A percentile compares a stretch with the other conserved stretches of the same genome.
Conservation (phyloP, 2,329 filamentous ascomycete species). For the Cladosporium phlei region DNA sequence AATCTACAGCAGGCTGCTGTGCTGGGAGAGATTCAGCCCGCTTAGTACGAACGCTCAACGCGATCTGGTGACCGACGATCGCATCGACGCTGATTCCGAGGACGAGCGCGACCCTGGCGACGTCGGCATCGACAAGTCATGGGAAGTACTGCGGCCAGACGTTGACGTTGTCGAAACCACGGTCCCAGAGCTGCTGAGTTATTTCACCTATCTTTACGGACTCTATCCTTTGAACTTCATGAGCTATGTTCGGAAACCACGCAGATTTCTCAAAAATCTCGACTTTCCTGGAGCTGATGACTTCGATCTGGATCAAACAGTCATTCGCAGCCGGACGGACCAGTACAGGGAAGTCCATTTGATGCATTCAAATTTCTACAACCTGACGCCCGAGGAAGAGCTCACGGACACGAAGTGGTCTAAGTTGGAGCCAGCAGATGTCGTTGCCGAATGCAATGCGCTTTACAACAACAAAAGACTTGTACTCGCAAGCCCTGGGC, state of each 20-base stretch:
- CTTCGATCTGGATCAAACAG: constrained; percentile 70
- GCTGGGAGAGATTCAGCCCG: constrained; percentile 61
- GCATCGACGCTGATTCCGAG: constrained; percentile 25
- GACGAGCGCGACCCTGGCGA: constrained; percentile 38
- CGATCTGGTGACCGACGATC: constrained; percentile 33
- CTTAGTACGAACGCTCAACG: constrained; percentile 31
- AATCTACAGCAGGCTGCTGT: constrained; percentile 72
- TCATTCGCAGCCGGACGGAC: constrained; percentile 72
- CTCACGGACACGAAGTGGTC: constrained; percentile 74
- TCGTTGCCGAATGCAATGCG: constrained; percentile 73
- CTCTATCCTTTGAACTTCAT: constrained; percentile 82
- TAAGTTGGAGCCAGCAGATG: constrained; percentile 72
- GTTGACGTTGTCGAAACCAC: constrained; percentile 58
- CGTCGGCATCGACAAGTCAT: constrained; percentile 40
- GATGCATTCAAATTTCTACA: constrained; percentile 80
- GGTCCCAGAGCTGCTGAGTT: constrained; percentile 65
- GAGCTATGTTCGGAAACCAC: constrained; percentile 78
- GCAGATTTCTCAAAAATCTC: constrained; percentile 69
- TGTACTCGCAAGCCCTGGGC: constrained; percentile 42
- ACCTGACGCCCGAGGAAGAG: constrained; percentile 72
- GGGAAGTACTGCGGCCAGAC: constrained; percentile 62
- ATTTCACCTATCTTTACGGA: constrained; percentile 78
- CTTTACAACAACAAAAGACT: constrained; percentile 51
- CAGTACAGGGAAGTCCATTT: constrained; percentile 68
- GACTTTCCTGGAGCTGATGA: constrained; percentile 66